These are phyloP conservation scores for Aspergillus avenaceus DNA, from an alignment of 495 filamentous ascomycete genomes.

Conservation along the genomic window DNA sequence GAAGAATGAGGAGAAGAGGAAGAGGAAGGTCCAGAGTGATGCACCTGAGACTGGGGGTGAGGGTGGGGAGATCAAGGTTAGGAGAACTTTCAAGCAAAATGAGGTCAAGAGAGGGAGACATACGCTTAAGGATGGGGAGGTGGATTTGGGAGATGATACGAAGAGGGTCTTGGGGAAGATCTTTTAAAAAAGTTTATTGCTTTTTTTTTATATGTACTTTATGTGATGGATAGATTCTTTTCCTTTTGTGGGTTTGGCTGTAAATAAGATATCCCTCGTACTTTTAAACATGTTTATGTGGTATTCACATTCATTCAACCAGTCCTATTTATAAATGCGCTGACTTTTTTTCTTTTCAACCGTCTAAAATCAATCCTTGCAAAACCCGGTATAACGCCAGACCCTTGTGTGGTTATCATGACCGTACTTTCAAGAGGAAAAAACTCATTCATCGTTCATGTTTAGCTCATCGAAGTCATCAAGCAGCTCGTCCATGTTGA, in stretches of 20 bases:
- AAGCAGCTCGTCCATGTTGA: constrained; percentile 78
- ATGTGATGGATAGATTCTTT: too few relatives aligned
- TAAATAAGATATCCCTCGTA: constrained; percentile 11
- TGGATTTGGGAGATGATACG: constrained; percentile 59
- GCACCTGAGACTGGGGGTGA: constrained; percentile 13
- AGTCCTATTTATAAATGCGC: constrained; percentile 1
- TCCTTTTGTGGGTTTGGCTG: constrained; percentile 1
- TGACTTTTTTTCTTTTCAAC: not conserved
- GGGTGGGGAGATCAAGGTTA: constrained; percentile 37
- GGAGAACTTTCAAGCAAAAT: constrained; percentile 7
- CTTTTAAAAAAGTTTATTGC: constrained; percentile 43
- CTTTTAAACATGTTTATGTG: not conserved
- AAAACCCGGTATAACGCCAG: constrained; percentile 3
- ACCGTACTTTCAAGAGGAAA: constrained; percentile 19
- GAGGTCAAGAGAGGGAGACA: constrained; percentile 18
- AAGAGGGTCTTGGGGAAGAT: constrained; percentile 78
- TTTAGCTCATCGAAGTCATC: constrained; percentile 85
- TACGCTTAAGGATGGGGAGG: constrained; percentile 36
- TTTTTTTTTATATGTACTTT: too few relatives aligned
- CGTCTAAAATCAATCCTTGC: not conserved
- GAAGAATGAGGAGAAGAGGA: constrained; percentile 60
- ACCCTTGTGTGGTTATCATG: constrained; percentile 3
- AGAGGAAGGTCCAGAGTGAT: constrained; percentile 23
- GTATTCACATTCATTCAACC: not conserved
- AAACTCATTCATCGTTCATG: constrained; percentile 50